These are phyloP conservation scores for Apiospora sp. DNA, from an alignment of 2,329 filamentous ascomycete genomes.

Conservation along the genomic window DNA sequence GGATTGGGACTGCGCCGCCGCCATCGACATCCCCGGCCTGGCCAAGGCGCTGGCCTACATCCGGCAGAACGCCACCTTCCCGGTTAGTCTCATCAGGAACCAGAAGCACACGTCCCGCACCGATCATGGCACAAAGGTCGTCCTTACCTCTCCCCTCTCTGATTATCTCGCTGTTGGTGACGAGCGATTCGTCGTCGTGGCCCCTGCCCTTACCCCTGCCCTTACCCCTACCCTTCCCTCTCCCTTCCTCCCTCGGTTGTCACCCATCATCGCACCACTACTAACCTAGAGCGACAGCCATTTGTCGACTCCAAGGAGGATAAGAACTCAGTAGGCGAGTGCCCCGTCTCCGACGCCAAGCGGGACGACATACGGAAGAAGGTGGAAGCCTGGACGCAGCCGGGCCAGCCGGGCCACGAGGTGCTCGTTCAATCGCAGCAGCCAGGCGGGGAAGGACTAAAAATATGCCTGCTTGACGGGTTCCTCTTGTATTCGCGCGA, in stretches of 20 bases:
- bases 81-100: conserved; percentile 49
- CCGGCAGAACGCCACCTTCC: conserved; percentile 69
- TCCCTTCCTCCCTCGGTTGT: no score
- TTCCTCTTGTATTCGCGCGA: conserved; percentile 79
- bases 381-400: conserved; percentile 56
- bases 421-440: conserved; percentile 35
- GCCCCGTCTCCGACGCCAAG: conserved; percentile 57
- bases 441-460: conserved; percentile 38
- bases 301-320: conserved; percentile 66
- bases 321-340: conserved; percentile 65
- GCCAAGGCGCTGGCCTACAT: conserved; percentile 74
- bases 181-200: neutral
- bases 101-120: conserved; percentile 29
- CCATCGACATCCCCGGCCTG: conserved; percentile 77
- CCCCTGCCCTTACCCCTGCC: no score
- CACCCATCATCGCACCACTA: neutral
- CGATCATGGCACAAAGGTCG: conserved; percentile 36
- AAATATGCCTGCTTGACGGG: conserved; percentile 82
- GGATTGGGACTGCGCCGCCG: conserved; percentile 91
- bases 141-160: conserved; percentile 41
- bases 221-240: no score
- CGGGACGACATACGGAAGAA: conserved; percentile 56
- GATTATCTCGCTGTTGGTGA: conserved; percentile 28
- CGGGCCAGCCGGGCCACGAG: conserved; percentile 52
- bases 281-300: conserved; percentile 45